Evolutionary conservation across 129 eudicot genomes (phyloP).

Genomic region (Flaveria brownii): DNA sequence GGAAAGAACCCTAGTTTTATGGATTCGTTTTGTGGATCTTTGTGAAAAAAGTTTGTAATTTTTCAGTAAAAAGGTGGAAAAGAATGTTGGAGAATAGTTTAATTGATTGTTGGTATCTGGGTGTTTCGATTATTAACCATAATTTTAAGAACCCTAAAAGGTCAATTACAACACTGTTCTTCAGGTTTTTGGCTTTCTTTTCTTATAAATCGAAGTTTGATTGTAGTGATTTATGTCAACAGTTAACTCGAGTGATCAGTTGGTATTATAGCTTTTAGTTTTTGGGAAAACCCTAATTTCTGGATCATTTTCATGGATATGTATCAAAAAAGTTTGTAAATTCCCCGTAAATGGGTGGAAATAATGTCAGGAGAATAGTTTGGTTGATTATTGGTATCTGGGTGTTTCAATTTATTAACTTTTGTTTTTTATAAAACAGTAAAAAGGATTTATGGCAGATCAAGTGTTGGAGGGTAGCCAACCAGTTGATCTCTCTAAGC

Average conservation of each 20-base stretch:
- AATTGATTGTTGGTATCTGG: no score
- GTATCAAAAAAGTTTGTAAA: not conserved
- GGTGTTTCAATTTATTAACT: not conserved
- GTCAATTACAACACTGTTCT: no score
- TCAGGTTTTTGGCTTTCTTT: no score
- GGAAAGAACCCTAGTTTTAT: not conserved
- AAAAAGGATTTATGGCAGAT: conserved; percentile 59
- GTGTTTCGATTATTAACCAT: no score
- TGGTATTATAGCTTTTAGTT: no score
- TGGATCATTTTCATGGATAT: not conserved
- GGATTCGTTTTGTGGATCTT: not conserved
- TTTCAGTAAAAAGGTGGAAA: not conserved
- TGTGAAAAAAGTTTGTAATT: not conserved
- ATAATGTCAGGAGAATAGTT: not conserved
- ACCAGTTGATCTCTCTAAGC: conserved; percentile 83
- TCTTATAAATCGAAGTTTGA: no score
- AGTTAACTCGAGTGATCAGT: no score
- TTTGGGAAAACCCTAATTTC: not conserved
- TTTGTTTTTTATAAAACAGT: not conserved
- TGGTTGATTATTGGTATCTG: not conserved
- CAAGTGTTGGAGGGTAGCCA: conserved; percentile 80
- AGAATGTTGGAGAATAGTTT: not conserved
- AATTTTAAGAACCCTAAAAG: no score
- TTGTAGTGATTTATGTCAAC: no score
- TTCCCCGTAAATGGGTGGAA: not conserved